Base-by-base conservation (phyloP, 768 basidiomycete species). In the Lyophyllum decastes region DNA sequence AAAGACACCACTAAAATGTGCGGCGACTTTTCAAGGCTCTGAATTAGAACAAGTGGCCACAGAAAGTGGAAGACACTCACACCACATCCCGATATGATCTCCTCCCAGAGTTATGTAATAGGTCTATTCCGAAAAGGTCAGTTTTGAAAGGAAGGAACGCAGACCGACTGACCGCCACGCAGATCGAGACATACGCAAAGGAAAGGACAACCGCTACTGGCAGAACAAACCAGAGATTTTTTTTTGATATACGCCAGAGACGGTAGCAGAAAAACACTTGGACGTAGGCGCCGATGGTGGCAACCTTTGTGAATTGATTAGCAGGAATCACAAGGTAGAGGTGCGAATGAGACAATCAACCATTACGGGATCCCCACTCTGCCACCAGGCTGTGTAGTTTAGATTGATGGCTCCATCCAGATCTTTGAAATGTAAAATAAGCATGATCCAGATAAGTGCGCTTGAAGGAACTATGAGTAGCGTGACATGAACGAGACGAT, bases 351-450 rank as follows among this genome's bases (percentile, higher is more conserved):
- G 48, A 5, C 61, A 4, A 43, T 45, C n/a, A n/a, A 73, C 72
- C 66, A 73, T 71, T 9, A 73, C 50, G 1, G 66, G 51, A 43
- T 68, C 71, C 2, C 72, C 70, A 0, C 66, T 59, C 58, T 70
- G 66, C 69, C 70, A 73, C 73, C 73, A 75, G 2, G 68, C 54
- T 1, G 71, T 70, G 51, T 70, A 72, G 40, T 62, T 70, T 22
- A 73, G 57, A 17, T 59, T 33, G 45, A 73, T 67, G 1, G 72
- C 73, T 0, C 66, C 70, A 0, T 68, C 26, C 5, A 73, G 54
- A 45, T 71, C 72, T 10, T 59, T 63, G 55, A 73, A 72, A 44
- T 67, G 55, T 2, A 59, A 35, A 26, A 75, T 68, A 22, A 66
- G 62, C 41, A 67, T 61, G n/a, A 73, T 69, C 73, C 73, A 75